Evolutionary conservation across 2,329 filamentous ascomycete species (phyloP).

Genomic region (Cladophialophora chaetospira): DNA sequence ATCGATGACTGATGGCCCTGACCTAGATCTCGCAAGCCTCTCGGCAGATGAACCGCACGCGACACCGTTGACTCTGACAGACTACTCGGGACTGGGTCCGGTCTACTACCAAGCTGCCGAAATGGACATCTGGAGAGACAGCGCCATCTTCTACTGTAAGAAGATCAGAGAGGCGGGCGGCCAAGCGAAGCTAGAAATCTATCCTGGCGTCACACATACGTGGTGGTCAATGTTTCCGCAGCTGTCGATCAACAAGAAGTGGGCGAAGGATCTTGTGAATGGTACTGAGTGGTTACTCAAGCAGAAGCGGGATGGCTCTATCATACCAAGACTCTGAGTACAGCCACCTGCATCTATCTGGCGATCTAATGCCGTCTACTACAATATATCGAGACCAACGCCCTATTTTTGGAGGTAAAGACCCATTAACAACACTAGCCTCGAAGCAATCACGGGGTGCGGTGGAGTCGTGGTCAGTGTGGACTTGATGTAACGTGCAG

Average conservation of each 20-base stretch:
- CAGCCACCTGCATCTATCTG: background rate
- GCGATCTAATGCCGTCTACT: too few species aligned
- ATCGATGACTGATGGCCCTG: background rate
- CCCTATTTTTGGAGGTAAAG: too few species aligned
- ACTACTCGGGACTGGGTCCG: constrained; percentile 17
- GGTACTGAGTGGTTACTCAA: constrained; percentile 21
- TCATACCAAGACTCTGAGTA: background rate
- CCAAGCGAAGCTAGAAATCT: constrained; percentile 16
- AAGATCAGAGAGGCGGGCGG: constrained; percentile 17
- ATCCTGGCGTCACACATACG: constrained; percentile 20
- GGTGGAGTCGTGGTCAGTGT: too few species aligned
- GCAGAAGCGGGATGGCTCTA: background rate
- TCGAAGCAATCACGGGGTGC: too few species aligned
- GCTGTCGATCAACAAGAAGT: constrained; percentile 22
- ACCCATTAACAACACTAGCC: too few species aligned
- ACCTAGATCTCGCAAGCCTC: constrained; percentile 11
- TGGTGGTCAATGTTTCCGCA: constrained; percentile 24
- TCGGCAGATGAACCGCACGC: background rate
- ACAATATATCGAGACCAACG: too few species aligned
- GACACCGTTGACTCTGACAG: constrained; percentile 10
- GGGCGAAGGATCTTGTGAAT: constrained; percentile 15
- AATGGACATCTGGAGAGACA: constrained; percentile 26
- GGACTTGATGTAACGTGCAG: too few species aligned
- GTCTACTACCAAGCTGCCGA: constrained; percentile 23
- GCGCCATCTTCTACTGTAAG: constrained; percentile 20